phyloP scores from a whole-genome alignment of 2,329 filamentous ascomycete genomes.

The Leptographium galeiforme region DNA sequence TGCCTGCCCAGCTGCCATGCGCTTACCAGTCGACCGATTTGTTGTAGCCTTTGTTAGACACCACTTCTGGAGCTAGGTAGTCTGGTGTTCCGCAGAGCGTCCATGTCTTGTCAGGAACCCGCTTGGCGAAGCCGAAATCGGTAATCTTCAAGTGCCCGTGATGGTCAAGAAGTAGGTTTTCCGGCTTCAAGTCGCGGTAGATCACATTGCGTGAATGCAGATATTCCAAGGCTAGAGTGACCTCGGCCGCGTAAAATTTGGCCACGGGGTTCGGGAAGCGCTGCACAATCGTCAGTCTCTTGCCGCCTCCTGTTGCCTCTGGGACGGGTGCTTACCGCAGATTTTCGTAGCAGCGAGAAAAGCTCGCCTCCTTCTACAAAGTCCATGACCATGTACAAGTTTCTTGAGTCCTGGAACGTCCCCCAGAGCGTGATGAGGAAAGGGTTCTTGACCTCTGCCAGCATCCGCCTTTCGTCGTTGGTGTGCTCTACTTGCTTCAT shows the following conservation, averaged over 20 bases:
- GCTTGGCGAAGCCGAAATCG: constrained; percentile 97
- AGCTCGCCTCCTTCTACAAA: constrained; percentile 98
- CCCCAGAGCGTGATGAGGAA: constrained; percentile 98
- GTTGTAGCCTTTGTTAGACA: constrained; percentile 99
- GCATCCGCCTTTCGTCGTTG: constrained; percentile 92
- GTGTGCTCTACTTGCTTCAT: constrained; percentile 99
- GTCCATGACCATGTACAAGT: constrained; percentile 99
- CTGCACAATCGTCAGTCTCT: constrained; percentile 30
- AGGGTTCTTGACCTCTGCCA: constrained; percentile 92
- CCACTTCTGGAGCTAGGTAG: constrained; percentile 93
- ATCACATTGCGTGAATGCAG: constrained; percentile 92
- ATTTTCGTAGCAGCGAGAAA: constrained; percentile 89
- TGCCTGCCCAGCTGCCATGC: background rate
- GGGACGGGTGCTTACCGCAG: constrained; percentile 52
- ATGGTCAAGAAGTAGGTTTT: constrained; percentile 81
- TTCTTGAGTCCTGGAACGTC: constrained; percentile 89
- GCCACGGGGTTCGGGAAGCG: constrained; percentile 97
- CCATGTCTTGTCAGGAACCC: constrained; percentile 98
- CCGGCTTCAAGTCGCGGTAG: constrained; percentile 92
- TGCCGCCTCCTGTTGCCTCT: background rate
- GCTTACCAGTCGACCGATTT: constrained; percentile 91
- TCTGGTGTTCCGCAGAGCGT: constrained; percentile 95
- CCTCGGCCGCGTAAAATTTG: constrained; percentile 97
- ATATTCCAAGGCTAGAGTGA: constrained; percentile 90
- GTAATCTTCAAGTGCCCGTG: constrained; percentile 95